A percentile compares a stretch with the other conserved stretches of the same genome.
Conservation (phyloP, 345 rosid species). For the Salix arbutifolia region DNA sequence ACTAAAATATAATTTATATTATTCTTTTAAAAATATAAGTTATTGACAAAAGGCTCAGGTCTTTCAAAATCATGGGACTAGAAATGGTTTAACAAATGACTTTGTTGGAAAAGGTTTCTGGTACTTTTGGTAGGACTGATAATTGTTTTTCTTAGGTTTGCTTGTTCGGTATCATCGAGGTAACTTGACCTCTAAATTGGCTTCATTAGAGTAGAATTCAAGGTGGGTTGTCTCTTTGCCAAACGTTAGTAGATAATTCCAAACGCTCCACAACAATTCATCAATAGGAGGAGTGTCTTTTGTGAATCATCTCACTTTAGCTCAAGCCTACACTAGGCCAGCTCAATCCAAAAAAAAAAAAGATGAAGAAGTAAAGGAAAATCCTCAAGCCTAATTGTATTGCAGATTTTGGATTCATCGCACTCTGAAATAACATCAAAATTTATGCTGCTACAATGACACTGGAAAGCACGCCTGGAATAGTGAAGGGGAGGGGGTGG, state of each 20-base stretch:
- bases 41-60: background rate
- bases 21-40: too few relatives aligned
- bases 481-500: background rate
- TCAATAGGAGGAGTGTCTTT: background rate
- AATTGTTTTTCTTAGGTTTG: background rate
- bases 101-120: constrained; percentile 15
- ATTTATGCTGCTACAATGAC: constrained; percentile 11
- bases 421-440: background rate
- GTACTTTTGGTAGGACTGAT: constrained; percentile 3
- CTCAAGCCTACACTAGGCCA: background rate
- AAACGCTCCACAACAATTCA: background rate
- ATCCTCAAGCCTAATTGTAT: background rate
- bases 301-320: background rate
- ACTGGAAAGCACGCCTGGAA: background rate
- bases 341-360: background rate
- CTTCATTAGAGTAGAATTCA: background rate
- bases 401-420: constrained; percentile 1
- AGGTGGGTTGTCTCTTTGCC: constrained; percentile 1
- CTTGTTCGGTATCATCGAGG: background rate
- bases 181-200: background rate
- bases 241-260: background rate
- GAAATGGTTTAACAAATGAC: constrained; percentile 8
- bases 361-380: background rate
- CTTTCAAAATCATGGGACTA: background rate
- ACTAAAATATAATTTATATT: too few relatives aligned